Percentiles rank a stretch among this genome's conserved stretches.
Conservation (phyloP, 306 rosid genomes). For the Begonia masoniana region DNA sequence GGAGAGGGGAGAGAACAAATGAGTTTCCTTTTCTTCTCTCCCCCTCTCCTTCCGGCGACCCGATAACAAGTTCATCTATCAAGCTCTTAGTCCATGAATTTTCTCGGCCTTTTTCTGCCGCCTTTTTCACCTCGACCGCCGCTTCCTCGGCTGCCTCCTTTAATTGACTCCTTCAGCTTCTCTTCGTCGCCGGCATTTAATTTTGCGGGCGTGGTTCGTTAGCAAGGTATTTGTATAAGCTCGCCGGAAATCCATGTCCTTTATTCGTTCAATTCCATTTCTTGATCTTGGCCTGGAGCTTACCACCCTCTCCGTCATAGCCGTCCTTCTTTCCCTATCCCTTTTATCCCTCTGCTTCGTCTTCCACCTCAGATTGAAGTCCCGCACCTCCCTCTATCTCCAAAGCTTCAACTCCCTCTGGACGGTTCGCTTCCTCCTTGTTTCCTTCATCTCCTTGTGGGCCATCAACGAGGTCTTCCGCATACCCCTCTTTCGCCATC, state of each 20-base stretch:
- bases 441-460: constrained; percentile 49
- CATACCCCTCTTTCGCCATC: constrained; percentile 27
- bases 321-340: constrained; percentile 37
- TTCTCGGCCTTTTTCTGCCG: constrained; percentile 26
- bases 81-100: constrained; percentile 33
- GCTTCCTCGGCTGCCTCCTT: constrained; percentile 18
- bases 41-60: constrained; percentile 14
- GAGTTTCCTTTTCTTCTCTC: background rate
- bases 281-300: constrained; percentile 37
- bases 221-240: background rate
- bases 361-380: constrained; percentile 61
- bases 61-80: constrained; percentile 9
- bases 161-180: background rate
- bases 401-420: constrained; percentile 67
- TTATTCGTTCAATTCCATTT: constrained; percentile 22
- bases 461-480: constrained; percentile 51
- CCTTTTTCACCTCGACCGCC: constrained; percentile 23
- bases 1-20: constrained; percentile 23
- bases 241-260: constrained; percentile 34
- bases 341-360: constrained; percentile 45
- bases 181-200: background rate
- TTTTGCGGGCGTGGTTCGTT: background rate
- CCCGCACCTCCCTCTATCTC: constrained; percentile 37
- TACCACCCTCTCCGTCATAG: constrained; percentile 28
- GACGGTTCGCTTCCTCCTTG: constrained; percentile 65